A percentile compares a stretch with the other conserved stretches of the same genome.
Evolutionary conservation across 495 filamentous ascomycete species (phyloP).

Genomic region (Platismatia glauca): DNA sequence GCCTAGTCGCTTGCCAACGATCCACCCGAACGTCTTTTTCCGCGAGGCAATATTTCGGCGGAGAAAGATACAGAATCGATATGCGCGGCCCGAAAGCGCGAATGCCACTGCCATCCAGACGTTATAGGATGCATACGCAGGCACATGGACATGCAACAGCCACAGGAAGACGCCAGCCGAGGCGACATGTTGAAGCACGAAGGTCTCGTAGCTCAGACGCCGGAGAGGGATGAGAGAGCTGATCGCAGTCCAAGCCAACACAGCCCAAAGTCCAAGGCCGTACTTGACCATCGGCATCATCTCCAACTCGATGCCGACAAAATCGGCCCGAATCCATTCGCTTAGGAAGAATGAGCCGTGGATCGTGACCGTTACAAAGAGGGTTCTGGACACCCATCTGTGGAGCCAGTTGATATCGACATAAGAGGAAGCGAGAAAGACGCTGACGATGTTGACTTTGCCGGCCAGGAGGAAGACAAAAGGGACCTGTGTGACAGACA

Average conservation of each 20-base stretch:
- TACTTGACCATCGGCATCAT: conserved; percentile 56
- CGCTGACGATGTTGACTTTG: conserved; percentile 67
- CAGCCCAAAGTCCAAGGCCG: conserved; percentile 64
- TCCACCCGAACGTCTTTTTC: neutral
- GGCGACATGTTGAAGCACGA: conserved; percentile 70
- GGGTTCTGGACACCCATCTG: conserved; percentile 65
- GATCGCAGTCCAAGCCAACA: conserved; percentile 64
- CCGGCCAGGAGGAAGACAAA: conserved; percentile 69
- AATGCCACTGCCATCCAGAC: conserved; percentile 59
- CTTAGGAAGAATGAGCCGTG: conserved; percentile 66
- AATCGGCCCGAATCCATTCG: conserved; percentile 57
- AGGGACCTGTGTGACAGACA: conserved; percentile 74
- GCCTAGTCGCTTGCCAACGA: neutral
- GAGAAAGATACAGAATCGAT: conserved; percentile 32
- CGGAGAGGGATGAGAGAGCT: conserved; percentile 61
- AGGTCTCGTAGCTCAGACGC: conserved; percentile 64
- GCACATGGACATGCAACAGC: conserved; percentile 49
- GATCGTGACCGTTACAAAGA: conserved; percentile 65
- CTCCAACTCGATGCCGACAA: conserved; percentile 50
- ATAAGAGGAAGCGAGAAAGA: conserved; percentile 58
- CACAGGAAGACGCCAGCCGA: conserved; percentile 47
- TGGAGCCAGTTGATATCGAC: conserved; percentile 80
- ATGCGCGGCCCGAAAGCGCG: conserved; percentile 50
- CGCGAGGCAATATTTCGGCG: neutral
- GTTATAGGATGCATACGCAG: conserved; percentile 43